Evolutionary conservation across 805 yeast genomes (phyloP).

Genomic region (Starmerella bombicola): DNA sequence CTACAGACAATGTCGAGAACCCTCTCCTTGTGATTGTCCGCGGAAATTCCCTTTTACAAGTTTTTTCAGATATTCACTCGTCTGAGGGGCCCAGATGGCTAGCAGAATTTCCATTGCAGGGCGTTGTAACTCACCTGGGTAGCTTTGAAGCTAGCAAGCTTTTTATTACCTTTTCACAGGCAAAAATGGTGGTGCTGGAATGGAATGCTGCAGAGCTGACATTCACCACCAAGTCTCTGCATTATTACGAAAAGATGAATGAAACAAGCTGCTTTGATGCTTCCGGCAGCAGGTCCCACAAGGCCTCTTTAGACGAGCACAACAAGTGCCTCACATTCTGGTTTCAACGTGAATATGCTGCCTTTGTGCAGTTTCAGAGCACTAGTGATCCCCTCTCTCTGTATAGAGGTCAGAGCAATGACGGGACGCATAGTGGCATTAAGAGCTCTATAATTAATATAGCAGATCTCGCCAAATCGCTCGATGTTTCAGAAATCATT

Average conservation of each 20-base stretch:
- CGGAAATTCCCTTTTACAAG: slow-evolving; percentile 50
- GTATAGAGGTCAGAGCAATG: too few species aligned
- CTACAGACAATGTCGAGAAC: slow-evolving; percentile 29
- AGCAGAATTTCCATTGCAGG: slow-evolving; percentile 60
- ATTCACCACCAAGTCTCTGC: slow-evolving; percentile 66
- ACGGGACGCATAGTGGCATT: too few species aligned
- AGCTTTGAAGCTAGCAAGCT: slow-evolving; percentile 31
- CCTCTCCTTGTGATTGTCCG: slow-evolving; percentile 48
- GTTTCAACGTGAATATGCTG: slow-evolving; percentile 32
- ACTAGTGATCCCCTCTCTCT: slow-evolving; percentile 43
- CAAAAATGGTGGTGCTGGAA: slow-evolving; percentile 62
- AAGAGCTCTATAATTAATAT: background rate
- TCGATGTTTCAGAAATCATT: slow-evolving; percentile 34
- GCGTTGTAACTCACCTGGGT: slow-evolving; percentile 48
- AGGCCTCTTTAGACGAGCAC: slow-evolving; percentile 44
- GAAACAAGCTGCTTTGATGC: slow-evolving; percentile 32
- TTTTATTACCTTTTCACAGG: slow-evolving; percentile 53
- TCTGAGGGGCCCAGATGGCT: slow-evolving; percentile 32
- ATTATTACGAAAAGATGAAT: slow-evolving; percentile 56
- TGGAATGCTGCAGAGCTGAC: slow-evolving; percentile 50
- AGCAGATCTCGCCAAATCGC: background rate
- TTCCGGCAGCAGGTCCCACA: slow-evolving; percentile 25
- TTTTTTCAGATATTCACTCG: slow-evolving; percentile 32
- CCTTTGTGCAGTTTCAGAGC: slow-evolving; percentile 37
- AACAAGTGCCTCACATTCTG: slow-evolving; percentile 47